Evolutionary conservation across 208 protist species (phyloP), one percentile per base, ranked within the genome.

Genomic region (Leishmania aethiopica): DNA sequence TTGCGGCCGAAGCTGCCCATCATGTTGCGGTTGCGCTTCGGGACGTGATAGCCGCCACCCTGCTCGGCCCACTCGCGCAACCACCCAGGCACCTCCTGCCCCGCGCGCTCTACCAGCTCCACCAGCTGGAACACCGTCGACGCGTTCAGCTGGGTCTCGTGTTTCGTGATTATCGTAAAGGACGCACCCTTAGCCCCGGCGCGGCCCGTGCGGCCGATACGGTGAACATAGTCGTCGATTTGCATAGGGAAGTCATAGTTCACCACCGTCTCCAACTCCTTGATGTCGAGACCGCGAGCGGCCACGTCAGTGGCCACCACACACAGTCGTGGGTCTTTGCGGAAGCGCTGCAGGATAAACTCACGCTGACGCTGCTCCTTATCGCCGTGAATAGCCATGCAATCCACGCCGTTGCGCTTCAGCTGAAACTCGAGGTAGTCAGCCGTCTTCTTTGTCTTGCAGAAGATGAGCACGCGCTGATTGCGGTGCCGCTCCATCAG

Each of bases 221-320:
- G 95, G 91, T 99, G 99, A 25, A 99, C 92, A 88, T 99, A 99
- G 83, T 99, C 96, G 86, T 99, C 99, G 76, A 99, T 99, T 87
- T 99, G 98, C 86, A 99, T 99, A 13, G 99, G 99, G 93, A 99
- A 99, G 88, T 99, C 99, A 87, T 99, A 99, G 90, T 99, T 99
- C 78, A 99, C 98, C 40, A 99, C 99, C 72, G 99, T 98, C 89
- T 98, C 96, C 51, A 99, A 95, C 84, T 99, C 93, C 67, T 98
- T 98, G 84, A 99, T 99, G 86, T 99, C 99, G 4, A 99, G 92
- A 3, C 98, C 98, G 55, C 98, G 94, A 2, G 95, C 92, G 2
- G 98, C 98, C 3, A 99, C 98, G 83, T 99, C 97, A 32, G 98
- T 99, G 19, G 98, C 97, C 1, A 99, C 93, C 10, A 99, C 79